phyloP scores from a whole-genome alignment of 2,329 filamentous ascomycete genomes.

The Nothomitra cinnamomea region DNA sequence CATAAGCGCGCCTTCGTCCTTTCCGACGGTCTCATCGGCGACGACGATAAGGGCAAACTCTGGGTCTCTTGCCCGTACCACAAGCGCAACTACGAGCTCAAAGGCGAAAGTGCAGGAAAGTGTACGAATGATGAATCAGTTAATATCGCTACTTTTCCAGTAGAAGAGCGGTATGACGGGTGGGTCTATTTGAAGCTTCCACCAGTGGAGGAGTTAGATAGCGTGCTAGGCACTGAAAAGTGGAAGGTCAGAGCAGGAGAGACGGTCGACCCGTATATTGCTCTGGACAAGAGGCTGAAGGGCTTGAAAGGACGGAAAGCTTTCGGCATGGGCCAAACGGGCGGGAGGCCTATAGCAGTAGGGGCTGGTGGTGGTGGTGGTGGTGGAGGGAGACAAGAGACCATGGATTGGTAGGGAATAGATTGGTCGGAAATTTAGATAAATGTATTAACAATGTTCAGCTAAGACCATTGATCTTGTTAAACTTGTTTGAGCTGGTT shows the following conservation, averaged over 20 bases:
- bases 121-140: slow-evolving; percentile 60
- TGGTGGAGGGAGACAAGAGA: slow-evolving; percentile 10
- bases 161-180: slow-evolving; percentile 58
- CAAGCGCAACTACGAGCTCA: slow-evolving; percentile 76
- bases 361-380: slow-evolving; percentile 22
- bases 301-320: slow-evolving; percentile 37
- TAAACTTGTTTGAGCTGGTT: too few relatives aligned
- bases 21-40: slow-evolving; percentile 67
- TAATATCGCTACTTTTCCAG: slow-evolving; percentile 68
- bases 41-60: slow-evolving; percentile 45
- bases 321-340: too few relatives aligned
- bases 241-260: slow-evolving; percentile 68
- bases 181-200: slow-evolving; percentile 69
- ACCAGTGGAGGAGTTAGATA: slow-evolving; percentile 64
- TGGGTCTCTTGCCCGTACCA: slow-evolving; percentile 80
- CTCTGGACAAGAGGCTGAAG: slow-evolving; percentile 38
- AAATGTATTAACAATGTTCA: too few relatives aligned
- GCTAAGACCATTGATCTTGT: too few relatives aligned
- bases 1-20: slow-evolving; percentile 85
- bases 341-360: slow-evolving; percentile 14
- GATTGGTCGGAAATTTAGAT: too few relatives aligned
- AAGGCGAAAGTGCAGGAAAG: slow-evolving; percentile 43
- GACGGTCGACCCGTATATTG: slow-evolving; percentile 35
- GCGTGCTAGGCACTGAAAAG: slow-evolving; percentile 56
- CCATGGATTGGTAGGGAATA: slow-evolving; percentile 25